A percentile compares a stretch with the other conserved stretches of the same genome.
Evolutionary conservation across 345 rosid genomes (phyloP).

Genomic region (Gossypium anomalum): DNA sequence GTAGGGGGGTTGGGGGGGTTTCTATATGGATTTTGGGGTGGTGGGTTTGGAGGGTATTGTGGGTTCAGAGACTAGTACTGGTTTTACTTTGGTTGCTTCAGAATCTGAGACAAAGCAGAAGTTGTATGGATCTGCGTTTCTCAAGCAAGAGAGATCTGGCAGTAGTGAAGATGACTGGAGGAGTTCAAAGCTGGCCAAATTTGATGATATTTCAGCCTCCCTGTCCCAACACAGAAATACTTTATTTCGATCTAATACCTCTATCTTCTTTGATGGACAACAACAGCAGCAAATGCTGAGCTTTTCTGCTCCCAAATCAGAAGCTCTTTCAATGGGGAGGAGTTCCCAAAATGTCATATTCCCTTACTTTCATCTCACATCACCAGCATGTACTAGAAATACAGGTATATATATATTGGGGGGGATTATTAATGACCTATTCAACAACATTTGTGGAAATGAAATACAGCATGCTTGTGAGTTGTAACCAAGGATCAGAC

Average conservation of each 20-base stretch:
- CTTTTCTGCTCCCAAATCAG: constrained; percentile 56
- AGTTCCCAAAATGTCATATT: constrained; percentile 30
- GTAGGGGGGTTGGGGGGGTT: not conserved
- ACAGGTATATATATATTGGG: constrained; percentile 24
- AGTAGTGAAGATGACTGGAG: constrained; percentile 43
- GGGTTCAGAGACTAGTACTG: constrained; percentile 31
- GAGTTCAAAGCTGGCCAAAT: constrained; percentile 44
- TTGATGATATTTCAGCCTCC: constrained; percentile 30
- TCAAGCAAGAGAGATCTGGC: constrained; percentile 49
- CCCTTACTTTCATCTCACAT: constrained; percentile 40
- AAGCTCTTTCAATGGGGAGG: constrained; percentile 22
- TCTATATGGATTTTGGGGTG: constrained; percentile 51
- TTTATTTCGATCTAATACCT: constrained; percentile 34
- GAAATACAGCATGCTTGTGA: no score
- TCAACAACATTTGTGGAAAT: not conserved
- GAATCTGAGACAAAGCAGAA: constrained; percentile 49
- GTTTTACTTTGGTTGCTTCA: constrained; percentile 35
- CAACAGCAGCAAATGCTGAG: constrained; percentile 45
- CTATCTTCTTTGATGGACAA: constrained; percentile 36
- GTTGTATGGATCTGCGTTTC: constrained; percentile 58
- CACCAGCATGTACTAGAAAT: constrained; percentile 33
- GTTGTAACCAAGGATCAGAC: constrained; percentile 13
- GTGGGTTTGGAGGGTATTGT: constrained; percentile 41
- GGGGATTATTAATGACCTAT: not conserved
- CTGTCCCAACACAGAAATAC: constrained; percentile 27